These are phyloP conservation scores for Bremia lactucae DNA, from an alignment of 352 stramenopile species.

Conservation along the genomic window DNA sequence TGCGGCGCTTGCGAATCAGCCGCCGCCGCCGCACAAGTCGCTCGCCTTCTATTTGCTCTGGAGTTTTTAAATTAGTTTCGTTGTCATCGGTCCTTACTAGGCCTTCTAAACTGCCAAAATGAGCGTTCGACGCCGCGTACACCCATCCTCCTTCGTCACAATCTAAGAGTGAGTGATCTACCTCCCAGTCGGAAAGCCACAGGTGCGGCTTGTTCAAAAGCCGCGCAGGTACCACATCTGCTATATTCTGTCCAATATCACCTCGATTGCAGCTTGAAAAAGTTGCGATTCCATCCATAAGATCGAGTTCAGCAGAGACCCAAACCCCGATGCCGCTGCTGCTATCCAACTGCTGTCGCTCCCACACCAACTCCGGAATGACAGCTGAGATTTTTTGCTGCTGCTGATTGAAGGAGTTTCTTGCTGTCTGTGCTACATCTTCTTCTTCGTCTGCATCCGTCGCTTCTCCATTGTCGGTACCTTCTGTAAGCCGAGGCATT, in stretches of 20 bases:
- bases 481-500: slow-evolving; percentile 20
- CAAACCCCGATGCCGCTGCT: slow-evolving; percentile 17
- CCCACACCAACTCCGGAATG: slow-evolving; percentile 45
- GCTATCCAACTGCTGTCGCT: slow-evolving; percentile 26
- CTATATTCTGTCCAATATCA: slow-evolving; percentile 36
- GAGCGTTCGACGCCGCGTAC: slow-evolving; percentile 34
- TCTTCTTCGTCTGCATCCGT: slow-evolving; percentile 30
- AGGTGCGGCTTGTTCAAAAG: slow-evolving; percentile 62
- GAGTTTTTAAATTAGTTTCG: neutral
- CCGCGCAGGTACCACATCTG: slow-evolving; percentile 50
- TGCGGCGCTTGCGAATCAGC: slow-evolving; percentile 50
- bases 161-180: slow-evolving; percentile 36
- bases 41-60: neutral
- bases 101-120: slow-evolving; percentile 22
- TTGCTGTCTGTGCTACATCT: slow-evolving; percentile 9
- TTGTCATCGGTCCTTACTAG: slow-evolving; percentile 2
- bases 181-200: slow-evolving; percentile 60
- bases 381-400: slow-evolving; percentile 22
- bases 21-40: slow-evolving; percentile 37
- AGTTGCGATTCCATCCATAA: slow-evolving; percentile 26
- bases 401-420: slow-evolving; percentile 18
- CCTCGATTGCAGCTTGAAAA: slow-evolving; percentile 62
- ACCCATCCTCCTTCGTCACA: slow-evolving; percentile 67
- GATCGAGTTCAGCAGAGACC: slow-evolving; percentile 31
- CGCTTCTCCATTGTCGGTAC: slow-evolving; percentile 15